Evolutionary conservation across 2,329 filamentous ascomycete species (phyloP).

Genomic region (Fusarium devonianum): DNA sequence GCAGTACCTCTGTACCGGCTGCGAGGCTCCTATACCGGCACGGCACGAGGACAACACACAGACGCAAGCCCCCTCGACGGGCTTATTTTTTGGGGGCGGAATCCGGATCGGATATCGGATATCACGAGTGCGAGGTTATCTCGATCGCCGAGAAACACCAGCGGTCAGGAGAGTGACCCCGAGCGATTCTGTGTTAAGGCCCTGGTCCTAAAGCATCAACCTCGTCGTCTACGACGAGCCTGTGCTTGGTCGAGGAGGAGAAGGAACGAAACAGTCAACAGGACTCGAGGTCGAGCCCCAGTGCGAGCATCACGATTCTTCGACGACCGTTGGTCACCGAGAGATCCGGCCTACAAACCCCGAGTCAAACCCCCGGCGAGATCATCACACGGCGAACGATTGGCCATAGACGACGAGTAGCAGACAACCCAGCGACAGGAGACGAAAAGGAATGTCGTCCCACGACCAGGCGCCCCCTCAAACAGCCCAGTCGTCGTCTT

Average conservation of each 20-base stretch:
- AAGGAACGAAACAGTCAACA: slow-evolving; percentile 1
- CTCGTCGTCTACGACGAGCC: slow-evolving; percentile 15
- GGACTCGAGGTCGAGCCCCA: neutral
- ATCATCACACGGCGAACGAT: slow-evolving; percentile 15
- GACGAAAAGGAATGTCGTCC: slow-evolving; percentile 57
- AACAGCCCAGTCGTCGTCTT: slow-evolving; percentile 42
- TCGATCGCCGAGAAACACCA: slow-evolving; percentile 8
- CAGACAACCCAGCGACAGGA: slow-evolving; percentile 17
- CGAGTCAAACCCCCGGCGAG: slow-evolving; percentile 2
- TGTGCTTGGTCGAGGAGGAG: slow-evolving; percentile 15
- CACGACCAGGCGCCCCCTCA: slow-evolving; percentile 55
- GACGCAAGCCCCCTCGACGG: slow-evolving; percentile 13
- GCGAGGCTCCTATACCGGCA: slow-evolving; percentile 38
- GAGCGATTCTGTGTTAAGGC: slow-evolving; percentile 1
- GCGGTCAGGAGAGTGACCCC: slow-evolving; percentile 1
- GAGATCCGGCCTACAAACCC: slow-evolving; percentile 1
- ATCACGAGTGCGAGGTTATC: slow-evolving; percentile 14
- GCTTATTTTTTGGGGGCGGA: slow-evolving; percentile 22
- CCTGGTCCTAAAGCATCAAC: slow-evolving; percentile 16
- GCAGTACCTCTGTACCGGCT: slow-evolving; percentile 57
- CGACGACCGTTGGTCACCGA: slow-evolving; percentile 2
- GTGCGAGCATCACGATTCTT: neutral
- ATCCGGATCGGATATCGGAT: slow-evolving; percentile 13
- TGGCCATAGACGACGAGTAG: slow-evolving; percentile 12
- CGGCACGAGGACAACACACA: slow-evolving; percentile 27